Base-by-base conservation (phyloP, 192 early-diverging fungal species). In the Chytriomyces confervae region DNA sequence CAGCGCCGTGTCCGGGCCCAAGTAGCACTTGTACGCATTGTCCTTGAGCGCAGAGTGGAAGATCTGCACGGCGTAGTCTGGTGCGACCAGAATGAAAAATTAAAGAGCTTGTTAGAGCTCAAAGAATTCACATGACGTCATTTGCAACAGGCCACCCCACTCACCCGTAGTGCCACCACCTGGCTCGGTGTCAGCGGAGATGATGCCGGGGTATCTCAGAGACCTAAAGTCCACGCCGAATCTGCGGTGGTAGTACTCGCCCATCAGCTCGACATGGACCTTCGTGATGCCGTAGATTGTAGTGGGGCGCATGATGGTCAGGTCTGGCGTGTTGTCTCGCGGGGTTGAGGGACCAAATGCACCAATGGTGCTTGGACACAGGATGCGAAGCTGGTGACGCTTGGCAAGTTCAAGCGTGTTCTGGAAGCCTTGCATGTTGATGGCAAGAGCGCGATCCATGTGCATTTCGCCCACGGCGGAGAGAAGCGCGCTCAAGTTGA, bases 281-380 rank as follows among this genome's bases (percentile, higher is more conserved):
- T 91, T 91, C 61, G 89, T 90, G 67, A 91, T 91, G 18, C 90
- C 90, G 61, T 91, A 91, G 65, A 91, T 89, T 27, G 90, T 91
- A 71, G 89, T 91, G 48, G 90, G 90, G 0, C 88, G 84, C 90
- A 90, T 90, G 51, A 90, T 87, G 2, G 90, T 91, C 53, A 90
- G 64, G 65, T 91, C 89, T 0, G 90, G 90, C 10, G 90, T 90
- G 27, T 78, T 75, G 76, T 84, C 81, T 69, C 90, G 89, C 61
- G 89, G 90, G 9, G 90, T 91, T 1, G 87, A 82, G 8, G 90
- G 90, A 43, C 90, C 90, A 69, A 91, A 91, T 7, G 90, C 90
- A n/a, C 90, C 90, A 72, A 91, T 91, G 3, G 90, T 91, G 62
- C 87, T 88, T 13, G 90, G 90, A 0, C 86, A 89, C 72, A 89